Evolutionary conservation across 1,139 yeast genomes (phyloP), one percentile per base, ranked within the genome.

Genomic region (Saccharomyces pastorianus): DNA sequence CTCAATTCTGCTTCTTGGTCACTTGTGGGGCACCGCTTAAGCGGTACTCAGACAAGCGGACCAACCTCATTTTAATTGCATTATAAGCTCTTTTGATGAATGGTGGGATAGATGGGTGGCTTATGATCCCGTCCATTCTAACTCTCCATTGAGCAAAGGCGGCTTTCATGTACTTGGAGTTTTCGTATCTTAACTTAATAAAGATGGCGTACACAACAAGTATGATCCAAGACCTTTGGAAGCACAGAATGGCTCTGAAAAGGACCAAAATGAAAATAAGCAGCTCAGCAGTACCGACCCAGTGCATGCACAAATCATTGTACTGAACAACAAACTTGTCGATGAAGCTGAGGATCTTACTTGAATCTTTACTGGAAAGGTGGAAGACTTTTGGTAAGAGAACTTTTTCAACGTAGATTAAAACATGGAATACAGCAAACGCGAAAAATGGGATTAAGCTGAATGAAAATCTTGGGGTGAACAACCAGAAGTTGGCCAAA

Each of bases 111-210:
- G 76, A 67, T 48, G 86, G 79, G 55, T 80, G 77, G 61, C 78
- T 74, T 52, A 86, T 77, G 26, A 81, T 59, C 17, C 84, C 83
- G 69, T 90, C 97, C 56, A 85, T 66, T 61, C 84, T 78, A 51
- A 86, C 83, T 70, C 88, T 96, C 73, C 87, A 75, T 50, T 78
- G 74, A 71, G 85, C 83, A 66, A 90, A 77, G 50, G 82, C 84
- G 60, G 81, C 77, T 72, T 89, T 83, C 57, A 90, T 85, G 73
- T 83, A 84, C 48, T 82, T 76, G 7, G 95, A 85, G 63, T 82
- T 84, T 68, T 88, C 95, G 68, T 77, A 88, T 71, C 96, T 81
- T 58, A 86, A 73, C 72, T 88, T 88, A 70, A 89, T 77, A 72
- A 91, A 91, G 23, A 82, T 58, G 31, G 81, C 67, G 71, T 85